Percentiles rank a stretch among this genome's conserved stretches.
Evolutionary conservation across 345 rosid genomes (phyloP).

Genomic region (Durio zibethinus): DNA sequence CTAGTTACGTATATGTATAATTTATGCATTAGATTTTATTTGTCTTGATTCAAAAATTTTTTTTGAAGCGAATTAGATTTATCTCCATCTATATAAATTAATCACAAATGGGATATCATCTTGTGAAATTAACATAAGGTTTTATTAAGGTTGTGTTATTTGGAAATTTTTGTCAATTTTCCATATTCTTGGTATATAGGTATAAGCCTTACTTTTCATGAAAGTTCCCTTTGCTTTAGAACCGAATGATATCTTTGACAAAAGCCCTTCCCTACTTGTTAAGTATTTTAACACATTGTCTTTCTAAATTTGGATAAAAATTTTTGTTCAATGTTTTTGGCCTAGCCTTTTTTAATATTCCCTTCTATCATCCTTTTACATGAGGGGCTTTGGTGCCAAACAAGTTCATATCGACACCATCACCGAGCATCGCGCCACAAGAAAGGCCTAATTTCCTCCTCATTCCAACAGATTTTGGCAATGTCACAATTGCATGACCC

Average conservation of each 20-base stretch:
- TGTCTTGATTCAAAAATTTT: not conserved
- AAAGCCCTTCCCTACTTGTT: slow-evolving; percentile 2
- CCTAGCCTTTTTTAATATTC: not conserved
- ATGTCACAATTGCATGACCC: slow-evolving; percentile 20
- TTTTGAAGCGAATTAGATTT: not conserved
- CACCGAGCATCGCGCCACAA: slow-evolving; percentile 15
- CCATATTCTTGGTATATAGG: not conserved
- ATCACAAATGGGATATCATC: not conserved
- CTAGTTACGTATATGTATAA: not conserved
- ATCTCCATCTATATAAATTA: not conserved
- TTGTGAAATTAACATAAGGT: not conserved
- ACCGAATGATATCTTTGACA: not conserved
- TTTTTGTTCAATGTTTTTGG: not conserved
- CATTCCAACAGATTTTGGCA: slow-evolving; percentile 17
- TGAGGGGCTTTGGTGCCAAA: not conserved
- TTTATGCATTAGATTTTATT: not conserved
- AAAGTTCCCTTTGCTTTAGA: slow-evolving; percentile 4
- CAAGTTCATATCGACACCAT: slow-evolving; percentile 9
- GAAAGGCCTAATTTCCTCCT: slow-evolving; percentile 16
- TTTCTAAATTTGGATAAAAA: slow-evolving; percentile 1
- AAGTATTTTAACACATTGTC: slow-evolving; percentile 8
- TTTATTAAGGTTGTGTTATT: not conserved
- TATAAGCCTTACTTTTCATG: not conserved
- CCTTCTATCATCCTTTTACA: not conserved
- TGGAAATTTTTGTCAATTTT: not conserved